Evolutionary conservation across 139 green algal species (phyloP).

Genomic region (Gonium pectorale): DNA sequence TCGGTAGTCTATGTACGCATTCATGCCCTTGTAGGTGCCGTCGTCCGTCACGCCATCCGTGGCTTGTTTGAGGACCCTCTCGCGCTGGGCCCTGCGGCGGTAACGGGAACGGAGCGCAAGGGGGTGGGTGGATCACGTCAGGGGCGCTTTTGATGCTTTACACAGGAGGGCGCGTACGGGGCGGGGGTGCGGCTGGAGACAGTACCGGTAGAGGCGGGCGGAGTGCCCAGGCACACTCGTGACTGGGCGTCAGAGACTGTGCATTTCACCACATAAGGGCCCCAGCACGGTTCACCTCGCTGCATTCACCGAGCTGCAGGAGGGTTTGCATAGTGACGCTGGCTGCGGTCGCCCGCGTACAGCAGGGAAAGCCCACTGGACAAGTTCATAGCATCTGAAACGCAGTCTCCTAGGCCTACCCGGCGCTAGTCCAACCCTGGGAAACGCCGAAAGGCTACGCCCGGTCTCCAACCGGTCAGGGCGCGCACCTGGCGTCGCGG

Average conservation of each 20-base stretch:
- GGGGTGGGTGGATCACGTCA: not conserved
- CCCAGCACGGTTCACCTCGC: not conserved
- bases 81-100: conserved; percentile 44
- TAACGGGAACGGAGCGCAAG: not conserved
- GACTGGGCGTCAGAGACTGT: not conserved
- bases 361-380: too few species aligned
- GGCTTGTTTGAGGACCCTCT: conserved; percentile 43
- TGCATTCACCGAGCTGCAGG: not conserved
- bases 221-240: too few species aligned
- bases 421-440: too few species aligned
- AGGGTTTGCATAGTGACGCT: too few species aligned
- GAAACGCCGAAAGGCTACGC: not conserved
- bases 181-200: not conserved
- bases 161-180: not conserved
- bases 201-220: not conserved
- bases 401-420: too few species aligned
- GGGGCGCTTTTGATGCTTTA: not conserved
- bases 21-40: conserved; percentile 84
- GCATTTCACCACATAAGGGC: not conserved
- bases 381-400: too few species aligned
- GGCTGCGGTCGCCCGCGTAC: too few species aligned
- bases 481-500: conserved; percentile 74
- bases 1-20: conserved; percentile 84
- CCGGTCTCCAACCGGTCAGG: not conserved
- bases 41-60: conserved; percentile 50